Evolutionary conservation across 768 basidiomycete genomes (phyloP), one percentile per base, ranked within the genome.

Genomic region (Termitomyces sp.): DNA sequence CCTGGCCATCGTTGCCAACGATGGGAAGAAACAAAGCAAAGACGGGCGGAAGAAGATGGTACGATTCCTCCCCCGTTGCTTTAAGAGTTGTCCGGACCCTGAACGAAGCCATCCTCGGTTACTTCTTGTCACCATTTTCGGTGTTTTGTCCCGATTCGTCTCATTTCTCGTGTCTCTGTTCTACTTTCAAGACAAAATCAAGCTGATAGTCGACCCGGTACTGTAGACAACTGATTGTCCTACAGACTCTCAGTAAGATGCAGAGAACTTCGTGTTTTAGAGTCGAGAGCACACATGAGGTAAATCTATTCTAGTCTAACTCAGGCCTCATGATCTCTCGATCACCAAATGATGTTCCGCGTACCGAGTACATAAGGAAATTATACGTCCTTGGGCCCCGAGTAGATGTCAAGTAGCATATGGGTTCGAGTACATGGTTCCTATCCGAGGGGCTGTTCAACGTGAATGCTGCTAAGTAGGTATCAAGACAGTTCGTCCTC

Each of bases 1-100:
- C 22, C 57, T 57, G 18, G 59, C 58, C 60, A 56, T 64, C 55
- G 63, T 62, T 22, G 62, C 52, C 34, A 57, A 54, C 59, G 64
- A 61, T 26, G 55, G 28, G 45, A 55, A 51, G 56, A 16, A 53
- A 44, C 37, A 41, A 24, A 16, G 29, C 42, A 53, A 28, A 60
- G 29, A 34, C 41, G 47, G 49, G 42, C 28, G 54, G 53, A n/a
- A 50, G 55, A 56, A 55, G 59, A 55, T 63, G 62, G 57, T 56
- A 53, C 62, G 62, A 60, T 60, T 60, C 42, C 50, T 51, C 4
- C n/a, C 9, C 51, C 7, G 47, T 51, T 55, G 58, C 55, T 52
- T 57, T 56, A 57, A 51, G 42, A 46, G 55, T 42, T 44, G 47
- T 31, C 29, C 29, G 39, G 62, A 60, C 62, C 62, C 62, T 63